Percentiles rank a stretch among this genome's conserved stretches.
Conservation (phyloP, 768 basidiomycete species). For the Tricholoma sp. region DNA sequence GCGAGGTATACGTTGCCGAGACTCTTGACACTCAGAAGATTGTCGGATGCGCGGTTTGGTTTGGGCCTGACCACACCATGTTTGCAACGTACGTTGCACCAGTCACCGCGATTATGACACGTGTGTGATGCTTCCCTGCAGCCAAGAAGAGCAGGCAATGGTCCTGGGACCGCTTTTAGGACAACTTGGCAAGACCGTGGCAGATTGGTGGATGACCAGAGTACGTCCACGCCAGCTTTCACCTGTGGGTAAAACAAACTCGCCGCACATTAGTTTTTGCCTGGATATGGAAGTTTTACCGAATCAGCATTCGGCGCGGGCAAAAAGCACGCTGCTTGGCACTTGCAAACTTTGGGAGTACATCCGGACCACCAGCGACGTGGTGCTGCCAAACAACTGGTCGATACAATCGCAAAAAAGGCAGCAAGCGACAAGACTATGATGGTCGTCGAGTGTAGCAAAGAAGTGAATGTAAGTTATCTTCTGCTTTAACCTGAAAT, state of each 20-base stretch:
- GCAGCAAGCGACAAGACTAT: background rate
- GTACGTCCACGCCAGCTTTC: background rate
- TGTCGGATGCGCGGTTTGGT: conserved; percentile 15
- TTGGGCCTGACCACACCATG: conserved; percentile 8
- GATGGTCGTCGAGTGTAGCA: background rate
- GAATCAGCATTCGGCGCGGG: conserved; percentile 1
- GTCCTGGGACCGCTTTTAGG: background rate
- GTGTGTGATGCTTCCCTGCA: background rate
- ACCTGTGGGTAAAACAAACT: background rate
- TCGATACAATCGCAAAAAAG: background rate
- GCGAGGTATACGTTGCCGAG: conserved; percentile 16
- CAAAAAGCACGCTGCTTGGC: conserved; percentile 6
- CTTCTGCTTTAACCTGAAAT: background rate
- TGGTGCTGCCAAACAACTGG: conserved; percentile 8
- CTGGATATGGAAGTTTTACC: background rate
- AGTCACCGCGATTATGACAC: background rate
- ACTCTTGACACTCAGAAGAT: conserved; percentile 3
- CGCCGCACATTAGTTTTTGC: background rate
- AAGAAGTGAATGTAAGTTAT: background rate
- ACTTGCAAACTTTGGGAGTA: conserved; percentile 10
- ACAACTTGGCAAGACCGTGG: background rate
- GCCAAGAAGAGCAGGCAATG: conserved; percentile 1
- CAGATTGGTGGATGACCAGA: background rate
- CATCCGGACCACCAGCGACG: conserved; percentile 10
- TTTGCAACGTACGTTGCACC: conserved; percentile 4